Evolutionary conservation across 352 stramenopile genomes (phyloP), one percentile per base, ranked within the genome.

Genomic region (Phytophthora capsici): DNA sequence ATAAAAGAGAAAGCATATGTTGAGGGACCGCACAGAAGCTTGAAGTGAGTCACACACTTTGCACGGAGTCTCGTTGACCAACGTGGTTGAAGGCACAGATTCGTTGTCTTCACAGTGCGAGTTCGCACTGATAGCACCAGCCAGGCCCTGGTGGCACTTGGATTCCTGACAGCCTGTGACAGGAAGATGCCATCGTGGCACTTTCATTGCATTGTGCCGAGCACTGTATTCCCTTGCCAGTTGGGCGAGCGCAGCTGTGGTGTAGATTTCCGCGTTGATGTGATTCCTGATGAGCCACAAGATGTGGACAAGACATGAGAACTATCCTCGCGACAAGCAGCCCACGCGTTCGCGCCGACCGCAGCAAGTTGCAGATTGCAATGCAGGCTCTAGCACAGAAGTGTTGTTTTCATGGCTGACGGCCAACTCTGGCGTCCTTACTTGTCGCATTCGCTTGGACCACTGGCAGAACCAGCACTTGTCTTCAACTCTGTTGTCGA

Each of bases 281-380:
- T 45, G 16, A n/a, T 56, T 28, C 32, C 32, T 59, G 47, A 52
- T 58, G 19, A 25, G 19, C 50, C 32, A 22, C 23, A 7, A 34
- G 44, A 10, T 28, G 32, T 60, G 58, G 41, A 62, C 34, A 67
- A 67, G 50, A 52, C 34, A 25, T 12, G 17, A 62, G 50, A 43
- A 67, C 59, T 67, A 67, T 67, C 59, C 59, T 51, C 32, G 20
- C 40, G 30, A 61, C 58, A 41, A 66, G 58, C 28, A 26, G 57
- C 47, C 41, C 26, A n/a, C 46, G 25, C 57, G 52, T 59, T 55
- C 43, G 55, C 44, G 56, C 56, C 36, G 56, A 50, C 25, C 28
- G 25, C n/a, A 4, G 16, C 23, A 19, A n/a, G 4, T 6, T n/a
- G n/a, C n/a, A n/a, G n/a, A n/a, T 8, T 20, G 9, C 3, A 22